Percentiles rank a stretch among this genome's conserved stretches.
These are phyloP conservation scores for Syncephalastrum sp. DNA, from an alignment of 371 early-diverging fungal species.

Conservation along the genomic window DNA sequence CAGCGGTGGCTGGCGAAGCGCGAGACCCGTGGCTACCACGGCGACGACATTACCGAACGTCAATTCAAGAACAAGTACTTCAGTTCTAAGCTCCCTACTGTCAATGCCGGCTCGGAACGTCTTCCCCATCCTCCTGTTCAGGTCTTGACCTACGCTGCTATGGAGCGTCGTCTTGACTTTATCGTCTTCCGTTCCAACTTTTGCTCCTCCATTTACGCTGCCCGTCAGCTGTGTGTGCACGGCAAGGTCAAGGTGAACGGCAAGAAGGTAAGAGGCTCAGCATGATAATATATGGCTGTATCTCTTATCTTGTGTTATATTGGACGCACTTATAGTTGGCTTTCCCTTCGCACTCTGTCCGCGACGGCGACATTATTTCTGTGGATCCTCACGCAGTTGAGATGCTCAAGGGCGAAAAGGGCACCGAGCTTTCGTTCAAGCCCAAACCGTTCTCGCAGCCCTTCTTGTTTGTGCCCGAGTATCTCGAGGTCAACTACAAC, in stretches of 20 bases:
- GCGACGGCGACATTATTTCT: conserved; percentile 88
- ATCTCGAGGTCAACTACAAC: conserved; percentile 95
- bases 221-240: conserved; percentile 78
- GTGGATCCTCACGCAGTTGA: conserved; percentile 81
- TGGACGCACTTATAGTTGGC: conserved; percentile 50
- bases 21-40: conserved; percentile 93
- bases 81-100: conserved; percentile 70
- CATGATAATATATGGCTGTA: not conserved
- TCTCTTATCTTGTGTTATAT: not conserved
- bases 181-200: conserved; percentile 92
- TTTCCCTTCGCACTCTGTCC: conserved; percentile 76
- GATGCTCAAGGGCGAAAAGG: conserved; percentile 63
- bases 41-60: conserved; percentile 82
- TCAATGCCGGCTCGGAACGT: conserved; percentile 50
- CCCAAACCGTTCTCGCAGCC: conserved; percentile 86
- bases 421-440: conserved; percentile 64
- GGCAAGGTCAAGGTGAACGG: conserved; percentile 94
- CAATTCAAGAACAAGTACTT: conserved; percentile 76
- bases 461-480: conserved; percentile 95
- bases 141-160: conserved; percentile 81
- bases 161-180: conserved; percentile 92
- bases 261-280: conserved; percentile 57
- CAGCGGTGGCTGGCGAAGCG: conserved; percentile 94
- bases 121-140: conserved; percentile 75
- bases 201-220: conserved; percentile 81